These are phyloP conservation scores for Boletellus sp. DNA, from an alignment of 768 basidiomycete genomes.

Conservation along the genomic window DNA sequence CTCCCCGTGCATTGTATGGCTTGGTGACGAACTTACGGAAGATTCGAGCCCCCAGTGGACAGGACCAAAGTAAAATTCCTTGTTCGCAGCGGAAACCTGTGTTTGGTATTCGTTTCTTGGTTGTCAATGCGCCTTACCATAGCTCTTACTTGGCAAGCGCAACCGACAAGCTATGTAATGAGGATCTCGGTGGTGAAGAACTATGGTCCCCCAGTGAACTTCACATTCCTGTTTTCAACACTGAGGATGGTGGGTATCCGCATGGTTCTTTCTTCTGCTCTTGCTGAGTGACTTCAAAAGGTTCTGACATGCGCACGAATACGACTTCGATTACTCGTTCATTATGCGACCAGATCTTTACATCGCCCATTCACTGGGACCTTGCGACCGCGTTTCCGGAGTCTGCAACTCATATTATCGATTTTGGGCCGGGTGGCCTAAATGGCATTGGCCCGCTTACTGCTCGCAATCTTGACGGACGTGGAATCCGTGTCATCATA, in stretches of 20 bases:
- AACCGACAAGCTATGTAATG: conserved; percentile 69
- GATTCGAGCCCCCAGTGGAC: conserved; percentile 78
- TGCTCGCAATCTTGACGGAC: conserved; percentile 86
- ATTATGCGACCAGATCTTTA: conserved; percentile 92
- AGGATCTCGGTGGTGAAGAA: conserved; percentile 75
- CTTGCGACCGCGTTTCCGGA: conserved; percentile 88
- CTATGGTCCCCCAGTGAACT: conserved; percentile 70
- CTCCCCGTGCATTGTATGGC: conserved; percentile 87
- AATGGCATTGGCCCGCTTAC: conserved; percentile 93
- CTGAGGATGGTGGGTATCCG: conserved; percentile 73
- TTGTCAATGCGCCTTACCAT: conserved; percentile 96
- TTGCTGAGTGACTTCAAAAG: conserved; percentile 39
- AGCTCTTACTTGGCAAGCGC: conserved; percentile 76
- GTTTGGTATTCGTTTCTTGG: conserved; percentile 89
- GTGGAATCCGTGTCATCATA: conserved; percentile 87
- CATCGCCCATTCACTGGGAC: conserved; percentile 87
- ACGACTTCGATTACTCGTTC: conserved; percentile 78
- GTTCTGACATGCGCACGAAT: conserved; percentile 74
- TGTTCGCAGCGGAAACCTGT: conserved; percentile 94
- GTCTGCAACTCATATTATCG: conserved; percentile 88
- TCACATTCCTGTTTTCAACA: conserved; percentile 84
- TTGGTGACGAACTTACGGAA: conserved; percentile 89
- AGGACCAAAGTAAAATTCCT: conserved; percentile 91
- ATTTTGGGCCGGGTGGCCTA: conserved; percentile 94
- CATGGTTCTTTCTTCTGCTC: conserved; percentile 16